Base-by-base conservation (phyloP, 129 eudicot genomes). In the Chrysanthemum lavandulifolium region DNA sequence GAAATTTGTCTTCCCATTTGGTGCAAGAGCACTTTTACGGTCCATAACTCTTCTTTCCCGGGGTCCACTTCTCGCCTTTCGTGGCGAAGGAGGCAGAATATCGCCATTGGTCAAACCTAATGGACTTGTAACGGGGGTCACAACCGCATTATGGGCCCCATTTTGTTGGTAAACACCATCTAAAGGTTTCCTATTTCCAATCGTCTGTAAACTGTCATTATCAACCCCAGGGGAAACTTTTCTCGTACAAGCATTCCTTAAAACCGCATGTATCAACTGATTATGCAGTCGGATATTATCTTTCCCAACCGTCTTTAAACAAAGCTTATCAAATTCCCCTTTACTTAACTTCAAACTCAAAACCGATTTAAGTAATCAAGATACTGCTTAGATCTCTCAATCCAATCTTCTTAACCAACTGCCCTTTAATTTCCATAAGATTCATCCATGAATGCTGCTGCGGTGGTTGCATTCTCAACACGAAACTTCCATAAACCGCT, bases 401-500 rank as follows among this genome's bases (percentile, higher is more conserved):
- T 63, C 99, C 99, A 25, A 95, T 79, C 75, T 83, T 90, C 81
- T 85, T 84, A 50, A 82, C 71, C 54, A 91, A 69, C 83, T 84
- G 88, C 76, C 82, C 88, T 84, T 86, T 95, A 74, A 91, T 36
- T 71, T 88, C 97, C 57, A 83, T 79, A 69, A 82, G 87, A 78
- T 91, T 87, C 83, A 88, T 85, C 82, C 95, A 80, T 62, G 88
- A 78, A 79, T 76, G 91, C 79, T 86, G 90, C 72, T 80, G 89
- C 45, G 91, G 88, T 19, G 99, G 94, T 73, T 88, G 97, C 99
- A 95, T 95, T 84, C 82, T 90, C 94, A 80, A 79, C 75, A 74
- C 79, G 53, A 68, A 76, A 83, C 36, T 47, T 81, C 91, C 87
- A 78, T 83, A 81, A 73, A 85, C 66, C 70, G 53, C 54, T 76